Evolutionary conservation across 192 early-diverging fungal species (phyloP), one percentile per base, ranked within the genome.

Genomic region (Lunasporangiospora selenospora): DNA sequence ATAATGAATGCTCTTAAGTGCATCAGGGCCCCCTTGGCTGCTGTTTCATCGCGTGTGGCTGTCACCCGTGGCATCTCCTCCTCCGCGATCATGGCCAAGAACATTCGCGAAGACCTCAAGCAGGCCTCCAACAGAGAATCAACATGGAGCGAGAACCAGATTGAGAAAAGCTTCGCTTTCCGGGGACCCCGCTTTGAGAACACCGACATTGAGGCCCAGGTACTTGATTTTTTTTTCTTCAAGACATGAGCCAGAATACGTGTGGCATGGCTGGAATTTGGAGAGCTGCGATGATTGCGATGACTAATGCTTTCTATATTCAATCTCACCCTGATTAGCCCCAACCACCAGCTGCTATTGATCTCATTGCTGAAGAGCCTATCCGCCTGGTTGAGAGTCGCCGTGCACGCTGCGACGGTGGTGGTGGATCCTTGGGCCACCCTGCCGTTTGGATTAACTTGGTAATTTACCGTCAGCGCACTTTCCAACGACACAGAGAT

Each of bases 391-490:
- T 96, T 18, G 80, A 88, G 19, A 80, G 81, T 31, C 88, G 93
- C 19, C 67, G 86, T 61, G 92, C 89, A 33, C 80, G 84, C 63
- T 98, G 96, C 65, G 87, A 98, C 61, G 96, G 96, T 57, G 96
- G 92, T 85, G 95, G 89, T 44, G 96, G 95, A 58, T 75, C 93
- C 37, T 81, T 98, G 30, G 96, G 96, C 31, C 96, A 98, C 65
- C 96, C 96, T 21, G 91, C 90, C 65, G 91, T 98, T 23, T 98
- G 90, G 80, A 92, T 98, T 67, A 96, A 96, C 77, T 85, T 98
- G 70, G 90, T 89, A 81, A 45, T 36, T 47, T 38, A 40, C 43
- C n/a, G n/a, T n/a, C n/a, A n/a, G 23, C 26, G 29, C 53, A 51
- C n/a, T 6, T 6, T 21, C 0, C 21, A 21, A 11, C 12, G 39